phyloP scores from a whole-genome alignment of 352 stramenopile genomes.

The Globisporangium lucens region DNA sequence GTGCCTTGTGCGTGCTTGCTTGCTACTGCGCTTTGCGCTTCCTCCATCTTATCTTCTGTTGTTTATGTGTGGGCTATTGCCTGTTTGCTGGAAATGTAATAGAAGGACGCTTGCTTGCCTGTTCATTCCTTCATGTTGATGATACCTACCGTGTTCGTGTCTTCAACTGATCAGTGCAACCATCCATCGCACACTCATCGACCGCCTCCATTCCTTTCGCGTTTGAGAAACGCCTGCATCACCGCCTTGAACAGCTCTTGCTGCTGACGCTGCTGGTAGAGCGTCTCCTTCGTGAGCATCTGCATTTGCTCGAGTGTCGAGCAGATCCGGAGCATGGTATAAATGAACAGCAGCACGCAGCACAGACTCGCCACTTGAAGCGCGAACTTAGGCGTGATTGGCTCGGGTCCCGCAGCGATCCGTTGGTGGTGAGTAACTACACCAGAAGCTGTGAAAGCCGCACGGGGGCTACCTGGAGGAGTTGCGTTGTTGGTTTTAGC shows the following conservation, averaged over 20 bases:
- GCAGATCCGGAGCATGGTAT: conserved; percentile 63
- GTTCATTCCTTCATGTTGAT: not conserved
- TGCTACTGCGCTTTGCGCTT: not conserved
- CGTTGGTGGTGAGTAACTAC: too few species aligned
- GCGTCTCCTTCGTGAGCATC: conserved; percentile 42
- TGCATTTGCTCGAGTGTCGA: conserved; percentile 60
- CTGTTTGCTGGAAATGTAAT: conserved; percentile 6
- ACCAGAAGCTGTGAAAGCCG: not conserved
- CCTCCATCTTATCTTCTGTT: not conserved
- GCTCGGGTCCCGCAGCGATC: not conserved
- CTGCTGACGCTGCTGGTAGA: conserved; percentile 62
- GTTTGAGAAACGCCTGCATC: conserved; percentile 33
- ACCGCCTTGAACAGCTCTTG: conserved; percentile 63
- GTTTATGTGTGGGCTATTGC: not conserved
- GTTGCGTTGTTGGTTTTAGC: not conserved
- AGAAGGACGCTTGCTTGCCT: not conserved
- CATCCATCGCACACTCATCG: not conserved
- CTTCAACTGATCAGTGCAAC: not conserved
- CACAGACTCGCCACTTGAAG: conserved; percentile 46
- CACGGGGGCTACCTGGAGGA: not conserved
- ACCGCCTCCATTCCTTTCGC: not conserved
- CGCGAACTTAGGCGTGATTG: conserved; percentile 12
- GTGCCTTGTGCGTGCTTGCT: not conserved
- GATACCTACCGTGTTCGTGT: not conserved
- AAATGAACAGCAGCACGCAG: conserved; percentile 67